These are phyloP conservation scores for Euphorbia lathyris DNA, from an alignment of 345 rosid genomes.

Conservation along the genomic window DNA sequence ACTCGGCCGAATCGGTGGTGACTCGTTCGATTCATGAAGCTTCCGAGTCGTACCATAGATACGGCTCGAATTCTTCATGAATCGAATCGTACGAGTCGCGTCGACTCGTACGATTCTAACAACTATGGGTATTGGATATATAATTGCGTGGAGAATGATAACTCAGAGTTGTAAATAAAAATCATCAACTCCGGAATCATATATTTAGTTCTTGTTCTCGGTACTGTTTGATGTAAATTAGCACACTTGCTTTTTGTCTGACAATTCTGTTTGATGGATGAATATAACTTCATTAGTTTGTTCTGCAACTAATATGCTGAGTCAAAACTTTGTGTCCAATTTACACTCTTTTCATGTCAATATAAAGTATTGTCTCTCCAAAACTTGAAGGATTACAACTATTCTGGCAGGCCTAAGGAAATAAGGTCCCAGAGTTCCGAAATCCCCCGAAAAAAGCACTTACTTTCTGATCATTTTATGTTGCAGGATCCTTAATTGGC, in stretches of 20 bases:
- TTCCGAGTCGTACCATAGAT: too few species aligned
- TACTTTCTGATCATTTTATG: too few species aligned
- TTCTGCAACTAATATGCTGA: background rate
- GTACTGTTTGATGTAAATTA: too few species aligned
- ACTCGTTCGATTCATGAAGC: too few species aligned
- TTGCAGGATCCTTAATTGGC: too few species aligned
- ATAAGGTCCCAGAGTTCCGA: constrained; percentile 11
- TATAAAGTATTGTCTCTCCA: constrained; percentile 4
- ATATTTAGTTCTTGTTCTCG: background rate
- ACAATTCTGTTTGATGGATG: too few species aligned
- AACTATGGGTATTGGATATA: too few species aligned
- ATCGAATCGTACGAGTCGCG: too few species aligned
- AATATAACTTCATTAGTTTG: background rate
- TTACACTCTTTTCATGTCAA: constrained; percentile 4
- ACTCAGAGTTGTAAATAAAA: background rate
- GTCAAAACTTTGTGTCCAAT: background rate
- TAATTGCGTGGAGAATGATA: background rate
- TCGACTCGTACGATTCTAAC: too few species aligned
- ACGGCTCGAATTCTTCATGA: too few species aligned
- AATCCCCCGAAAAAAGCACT: constrained; percentile 9
- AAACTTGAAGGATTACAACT: constrained; percentile 30
- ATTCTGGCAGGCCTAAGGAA: constrained; percentile 25
- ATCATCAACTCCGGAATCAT: background rate
- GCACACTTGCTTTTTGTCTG: too few species aligned
- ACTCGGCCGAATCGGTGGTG: too few species aligned